Percentiles rank a stretch among this genome's conserved stretches.
Conservation (phyloP, 2,329 filamentous ascomycete species). For the Arthrobotrys musiformis region DNA sequence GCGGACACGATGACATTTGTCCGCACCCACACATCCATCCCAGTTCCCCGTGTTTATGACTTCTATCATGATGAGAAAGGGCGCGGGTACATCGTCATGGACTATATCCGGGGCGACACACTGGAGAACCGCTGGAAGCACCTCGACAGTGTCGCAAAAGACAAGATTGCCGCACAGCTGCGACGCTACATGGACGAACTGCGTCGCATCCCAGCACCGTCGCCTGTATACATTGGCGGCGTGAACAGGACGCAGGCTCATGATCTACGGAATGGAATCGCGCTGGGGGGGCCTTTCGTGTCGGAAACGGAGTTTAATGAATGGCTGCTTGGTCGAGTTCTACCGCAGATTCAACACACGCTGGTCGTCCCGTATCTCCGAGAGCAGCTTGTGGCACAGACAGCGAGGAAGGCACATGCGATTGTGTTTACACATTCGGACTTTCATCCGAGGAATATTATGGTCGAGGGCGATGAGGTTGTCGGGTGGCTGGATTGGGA, state of each 20-base stretch:
- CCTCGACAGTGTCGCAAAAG: not conserved
- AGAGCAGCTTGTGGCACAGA: too few relatives aligned
- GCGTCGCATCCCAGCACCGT: too few relatives aligned
- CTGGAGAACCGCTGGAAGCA: not conserved
- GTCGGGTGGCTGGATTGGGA: slow-evolving; percentile 38
- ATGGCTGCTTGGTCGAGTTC: not conserved
- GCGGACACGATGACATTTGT: not conserved
- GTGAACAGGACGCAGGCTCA: not conserved
- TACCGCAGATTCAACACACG: not conserved
- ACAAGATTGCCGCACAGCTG: not conserved
- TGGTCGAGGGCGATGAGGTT: slow-evolving; percentile 63
- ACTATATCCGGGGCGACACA: not conserved
- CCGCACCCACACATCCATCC: not conserved
- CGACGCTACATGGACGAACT: not conserved
- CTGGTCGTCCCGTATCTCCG: too few relatives aligned
- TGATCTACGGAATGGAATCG: not conserved
- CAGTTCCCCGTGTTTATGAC: not conserved
- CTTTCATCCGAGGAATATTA: slow-evolving; percentile 65
- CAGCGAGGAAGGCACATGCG: slow-evolving; percentile 58
- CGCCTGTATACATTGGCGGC: not conserved
- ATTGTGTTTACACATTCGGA: slow-evolving; percentile 68
- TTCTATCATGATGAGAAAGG: not conserved
- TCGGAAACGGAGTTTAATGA: not conserved
- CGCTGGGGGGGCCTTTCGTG: not conserved
- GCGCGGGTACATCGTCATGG: not conserved